Conservation (phyloP, 1,139 yeast species). For the Yamadazyma sp. region DNA sequence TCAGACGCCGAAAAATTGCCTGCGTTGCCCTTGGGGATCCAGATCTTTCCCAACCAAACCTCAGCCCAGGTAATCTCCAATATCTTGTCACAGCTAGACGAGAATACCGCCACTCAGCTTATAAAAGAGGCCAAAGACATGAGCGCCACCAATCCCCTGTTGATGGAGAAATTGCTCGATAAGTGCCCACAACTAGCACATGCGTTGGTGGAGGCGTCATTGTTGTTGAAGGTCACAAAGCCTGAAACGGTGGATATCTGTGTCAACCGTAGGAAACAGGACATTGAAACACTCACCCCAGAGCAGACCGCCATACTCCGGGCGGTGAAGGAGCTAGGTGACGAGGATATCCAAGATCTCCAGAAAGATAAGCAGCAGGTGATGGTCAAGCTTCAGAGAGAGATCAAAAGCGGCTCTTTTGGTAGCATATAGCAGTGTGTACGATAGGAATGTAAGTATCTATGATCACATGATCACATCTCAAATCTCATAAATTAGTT, state of each 20-base stretch:
- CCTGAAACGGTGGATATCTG: slow-evolving; percentile 53
- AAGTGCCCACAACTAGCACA: slow-evolving; percentile 79
- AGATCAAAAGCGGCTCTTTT: slow-evolving; percentile 47
- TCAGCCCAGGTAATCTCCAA: slow-evolving; percentile 63
- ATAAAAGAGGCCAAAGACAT: slow-evolving; percentile 65
- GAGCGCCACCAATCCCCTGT: slow-evolving; percentile 59
- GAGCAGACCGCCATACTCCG: slow-evolving; percentile 55
- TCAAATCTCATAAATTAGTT: neutral
- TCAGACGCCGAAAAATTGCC: slow-evolving; percentile 32
- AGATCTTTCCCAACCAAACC: slow-evolving; percentile 52
- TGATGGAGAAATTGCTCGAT: slow-evolving; percentile 62
- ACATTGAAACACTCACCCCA: slow-evolving; percentile 43
- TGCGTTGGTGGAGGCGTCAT: slow-evolving; percentile 75
- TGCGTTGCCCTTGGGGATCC: slow-evolving; percentile 49
- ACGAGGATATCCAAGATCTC: slow-evolving; percentile 59
- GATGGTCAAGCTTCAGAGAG: slow-evolving; percentile 39
- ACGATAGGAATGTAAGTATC: neutral
- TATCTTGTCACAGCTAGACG: slow-evolving; percentile 58
- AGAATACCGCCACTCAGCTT: slow-evolving; percentile 52
- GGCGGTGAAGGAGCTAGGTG: slow-evolving; percentile 59
- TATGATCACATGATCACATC: slow-evolving; percentile 3
- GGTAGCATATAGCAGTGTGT: slow-evolving; percentile 29
- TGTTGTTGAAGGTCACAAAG: slow-evolving; percentile 58
- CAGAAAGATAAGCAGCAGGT: slow-evolving; percentile 57
- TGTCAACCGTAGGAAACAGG: slow-evolving; percentile 32